Base-by-base conservation (phyloP, 768 basidiomycete species). In the Pulveroboletus frians region DNA sequence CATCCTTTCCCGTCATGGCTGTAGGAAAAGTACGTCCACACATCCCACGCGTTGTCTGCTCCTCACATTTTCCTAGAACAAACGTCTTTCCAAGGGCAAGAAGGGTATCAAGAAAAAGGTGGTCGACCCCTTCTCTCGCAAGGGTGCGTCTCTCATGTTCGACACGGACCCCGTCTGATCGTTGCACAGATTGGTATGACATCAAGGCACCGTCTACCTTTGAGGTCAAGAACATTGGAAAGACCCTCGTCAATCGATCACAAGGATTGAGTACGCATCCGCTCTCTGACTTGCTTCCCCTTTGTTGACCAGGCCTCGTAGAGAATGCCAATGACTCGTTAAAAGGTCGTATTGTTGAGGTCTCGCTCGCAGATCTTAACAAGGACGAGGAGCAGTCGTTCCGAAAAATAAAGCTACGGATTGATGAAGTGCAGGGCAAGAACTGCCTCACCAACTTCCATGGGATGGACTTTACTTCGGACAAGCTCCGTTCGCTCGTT, bases 71-170 rank as follows among this genome's bases (percentile, higher is more conserved):
- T 13, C 42, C 13, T 59, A 98, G 91, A 98, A 97, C 78, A 99
- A 99, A 77, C 85, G 92, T 69, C 82, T 94, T 61, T 93, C 92
- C 43, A 96, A 96, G 78, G 92, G 92, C 65, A 94, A 94, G 83
- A 94, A 94, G 79, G 92, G 92, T 71, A 85, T 97, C 79, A 99
- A 99, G 92, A 99, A 98, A 80, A 96, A 98, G 85, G 93, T 96
- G 70, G 92, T 99, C 56, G 96, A 99, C 81, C 93, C 96, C 57
- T 96, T 99, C 88, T 86, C 95, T 59, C 86, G 96, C 79, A 99
- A 99, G 77, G 95, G 95, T 94, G 62, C 58, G 64, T 51, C 13
- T 34, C 18, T 21, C 54, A 43, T 42, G 39, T 50, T 30, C 30
- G 5, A 21, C n/a, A 7, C 9, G 20, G 30, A 5, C 35, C 3